Percentiles rank a stretch among this genome's conserved stretches.
Evolutionary conservation across 257 asterid genomes (phyloP).

Genomic region (Nicotiana sylvestris): DNA sequence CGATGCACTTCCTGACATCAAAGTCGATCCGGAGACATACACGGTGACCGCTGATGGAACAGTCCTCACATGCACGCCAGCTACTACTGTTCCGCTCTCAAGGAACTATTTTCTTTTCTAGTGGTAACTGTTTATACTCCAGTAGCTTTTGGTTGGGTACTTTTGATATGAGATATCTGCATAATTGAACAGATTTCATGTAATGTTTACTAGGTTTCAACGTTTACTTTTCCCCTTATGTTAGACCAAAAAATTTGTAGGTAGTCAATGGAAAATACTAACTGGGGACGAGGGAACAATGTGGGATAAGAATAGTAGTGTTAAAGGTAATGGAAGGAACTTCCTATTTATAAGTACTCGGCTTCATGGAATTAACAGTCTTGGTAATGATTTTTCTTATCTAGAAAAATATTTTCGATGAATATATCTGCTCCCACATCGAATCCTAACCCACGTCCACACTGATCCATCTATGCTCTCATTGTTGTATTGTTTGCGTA

Average conservation of each 20-base stretch:
- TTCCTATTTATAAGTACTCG: too few species aligned
- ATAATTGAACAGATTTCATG: background rate
- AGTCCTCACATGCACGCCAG: slow-evolving; percentile 66
- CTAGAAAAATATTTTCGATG: too few species aligned
- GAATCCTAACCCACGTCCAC: too few species aligned
- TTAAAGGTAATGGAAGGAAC: background rate
- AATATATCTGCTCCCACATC: too few species aligned
- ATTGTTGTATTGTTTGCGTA: too few species aligned
- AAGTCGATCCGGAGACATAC: slow-evolving; percentile 84
- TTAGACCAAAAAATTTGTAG: background rate
- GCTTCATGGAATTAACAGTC: too few species aligned
- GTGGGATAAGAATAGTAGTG: background rate
- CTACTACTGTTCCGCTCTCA: slow-evolving; percentile 72
- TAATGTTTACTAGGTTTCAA: background rate
- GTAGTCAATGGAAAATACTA: background rate
- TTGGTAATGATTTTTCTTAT: too few species aligned
- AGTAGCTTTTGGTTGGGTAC: background rate
- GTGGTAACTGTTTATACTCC: background rate
- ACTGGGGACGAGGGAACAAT: background rate
- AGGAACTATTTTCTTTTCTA: slow-evolving; percentile 82
- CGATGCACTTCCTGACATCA: slow-evolving; percentile 73
- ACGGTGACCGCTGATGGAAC: slow-evolving; percentile 68
- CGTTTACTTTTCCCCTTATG: background rate
- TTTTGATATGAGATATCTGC: background rate
- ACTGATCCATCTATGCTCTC: too few species aligned